Base-by-base conservation (phyloP, 306 rosid species). In the Amphicarpaea edgeworthii region DNA sequence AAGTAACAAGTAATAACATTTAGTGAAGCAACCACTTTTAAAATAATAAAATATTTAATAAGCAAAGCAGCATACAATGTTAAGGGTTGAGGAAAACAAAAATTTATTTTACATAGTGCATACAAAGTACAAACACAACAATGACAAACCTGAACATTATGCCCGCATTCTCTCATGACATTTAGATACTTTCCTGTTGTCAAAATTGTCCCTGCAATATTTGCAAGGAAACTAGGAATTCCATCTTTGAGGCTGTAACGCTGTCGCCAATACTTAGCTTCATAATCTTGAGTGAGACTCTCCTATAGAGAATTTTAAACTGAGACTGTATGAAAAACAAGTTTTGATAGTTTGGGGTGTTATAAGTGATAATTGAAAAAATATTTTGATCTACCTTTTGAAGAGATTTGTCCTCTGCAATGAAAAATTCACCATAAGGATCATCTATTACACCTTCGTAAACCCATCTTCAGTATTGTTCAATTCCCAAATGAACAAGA, bases 131-230 rank as follows among this genome's bases (percentile, higher is more conserved):
- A 61, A 34, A 3, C 66, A 70, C 11, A 77, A 57, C 50, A 80
- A 76, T 66, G 49, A 57, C 57, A 77, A 83, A 94, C 98, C 98
- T 92, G 98, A 83, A 92, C 98, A 82, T 86, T 87, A 78, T 94
- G 98, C 62, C 98, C 98, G 12, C 98, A 94, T 80, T 94, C 97
- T 87, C 98, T 90, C 98, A 92, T 87, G 85, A 94, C 98, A 84
- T 94, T 94, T 64, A 94, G 87, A 87, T 94, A 94, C 84, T 92
- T 94, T 86, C 98, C 98, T 1, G 98, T 94, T 34, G 96, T 94
- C 90, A 94, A 86, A 87, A 94, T 94, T 81, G 91, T 92, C 75
- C 92, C 93, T 0, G 97, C 87, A 43, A 84, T 85, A 79, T 85
- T 90, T 72, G 92, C 85, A 77, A 94, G 93, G 85, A 94, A 94